Base-by-base conservation (phyloP, 345 rosid genomes). In the Iberis pinnata region DNA sequence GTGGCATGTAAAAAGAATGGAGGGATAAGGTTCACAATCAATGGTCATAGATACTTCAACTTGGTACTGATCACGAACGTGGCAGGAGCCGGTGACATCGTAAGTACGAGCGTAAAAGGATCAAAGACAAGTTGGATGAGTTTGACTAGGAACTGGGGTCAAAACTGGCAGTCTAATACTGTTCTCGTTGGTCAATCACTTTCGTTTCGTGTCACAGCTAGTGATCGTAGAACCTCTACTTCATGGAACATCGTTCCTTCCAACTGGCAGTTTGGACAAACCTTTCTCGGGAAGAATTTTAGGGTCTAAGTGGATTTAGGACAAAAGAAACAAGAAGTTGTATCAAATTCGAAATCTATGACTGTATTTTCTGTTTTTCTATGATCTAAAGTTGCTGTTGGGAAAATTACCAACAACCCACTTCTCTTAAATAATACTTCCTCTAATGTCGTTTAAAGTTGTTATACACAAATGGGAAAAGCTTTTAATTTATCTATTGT, bases 191-290 rank as follows among this genome's bases (percentile, higher is more conserved):
- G 85, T 44, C 88, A 82, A 76, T 69, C 88, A 36, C 81, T 82
- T 16, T 80, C 86, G 1, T 82, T 84, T 55, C 66, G 95, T 62
- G 94, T 85, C 63, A 78, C 79, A 24, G 70, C 70, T 53, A 82
- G 89, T 46, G 94, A 85, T 51, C 69, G 80, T 8, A 72, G 89
- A 39, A 73, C 73, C 8, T 76, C 89, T 44, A 85, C 94, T 29
- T 85, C 94, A 1, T 80, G 82, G 89, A 85, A 85, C 60, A 57
- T 82, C 12, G 84, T 68, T 16, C 89, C 89, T 25, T 53, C 82
- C 3, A 53, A 68, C 48, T 84, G 94, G 94, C 80, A 77, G 64
- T 84, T 84, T 37, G 82, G 89, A 10, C 94, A 84, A 58, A 81
- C 94, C 38, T 84, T 84, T 79, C 61, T 65, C 4, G 94, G 94